Evolutionary conservation across 78 protist genomes (phyloP).

Genomic region (Cavenderia fasciculata): DNA sequence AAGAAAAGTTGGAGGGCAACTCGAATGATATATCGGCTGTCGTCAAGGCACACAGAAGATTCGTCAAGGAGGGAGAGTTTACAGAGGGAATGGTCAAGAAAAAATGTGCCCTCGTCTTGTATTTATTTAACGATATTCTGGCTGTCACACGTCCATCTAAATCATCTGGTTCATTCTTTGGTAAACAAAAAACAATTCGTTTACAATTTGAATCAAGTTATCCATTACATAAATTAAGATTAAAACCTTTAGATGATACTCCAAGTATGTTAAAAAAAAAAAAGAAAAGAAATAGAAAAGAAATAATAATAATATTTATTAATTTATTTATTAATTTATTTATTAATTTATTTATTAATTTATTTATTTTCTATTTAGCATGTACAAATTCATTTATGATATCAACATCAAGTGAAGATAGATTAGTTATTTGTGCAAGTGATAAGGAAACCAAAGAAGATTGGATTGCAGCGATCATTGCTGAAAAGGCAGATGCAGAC

Average conservation of each 20-base stretch:
- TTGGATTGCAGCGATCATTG: conserved; percentile 39
- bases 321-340: too few relatives aligned
- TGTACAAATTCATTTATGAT: not conserved
- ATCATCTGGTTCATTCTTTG: conserved; percentile 61
- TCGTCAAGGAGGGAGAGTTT: conserved; percentile 66
- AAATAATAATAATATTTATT: too few relatives aligned
- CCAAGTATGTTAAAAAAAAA: not conserved
- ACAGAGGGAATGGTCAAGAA: conserved; percentile 3
- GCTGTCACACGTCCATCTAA: conserved; percentile 42
- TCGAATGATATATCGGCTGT: not conserved
- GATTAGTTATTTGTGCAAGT: not conserved
- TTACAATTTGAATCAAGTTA: conserved; percentile 34
- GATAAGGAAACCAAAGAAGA: conserved; percentile 16
- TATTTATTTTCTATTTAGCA: too few relatives aligned
- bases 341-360: too few relatives aligned
- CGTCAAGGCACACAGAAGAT: conserved; percentile 44
- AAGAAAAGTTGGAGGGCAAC: conserved; percentile 53
- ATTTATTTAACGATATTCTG: conserved; percentile 42
- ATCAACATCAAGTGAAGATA: not conserved
- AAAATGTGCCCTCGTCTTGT: conserved; percentile 26
- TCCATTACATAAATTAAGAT: conserved; percentile 6
- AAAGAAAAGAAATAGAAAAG: too few relatives aligned
- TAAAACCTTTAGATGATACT: not conserved
- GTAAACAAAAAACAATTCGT: conserved; percentile 67
- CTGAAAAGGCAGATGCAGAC: conserved; percentile 28